phyloP scores from a whole-genome alignment of 257 asterid species.

The Solanum sparsipilum region DNA sequence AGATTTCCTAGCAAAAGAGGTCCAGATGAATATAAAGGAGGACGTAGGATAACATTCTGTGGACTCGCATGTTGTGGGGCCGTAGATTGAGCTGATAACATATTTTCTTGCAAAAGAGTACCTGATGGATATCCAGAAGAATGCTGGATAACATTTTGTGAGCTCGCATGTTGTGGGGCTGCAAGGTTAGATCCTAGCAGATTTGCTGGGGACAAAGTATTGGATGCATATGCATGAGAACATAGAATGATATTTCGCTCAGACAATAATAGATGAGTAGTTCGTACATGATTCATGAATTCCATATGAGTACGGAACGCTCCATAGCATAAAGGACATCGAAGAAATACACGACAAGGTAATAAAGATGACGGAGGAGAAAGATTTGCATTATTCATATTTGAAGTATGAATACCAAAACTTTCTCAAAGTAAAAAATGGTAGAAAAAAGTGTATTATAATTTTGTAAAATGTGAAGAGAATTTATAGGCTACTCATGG shows the following conservation, averaged over 20 bases:
- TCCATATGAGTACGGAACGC: background rate
- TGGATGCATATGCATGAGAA: background rate
- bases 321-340: background rate
- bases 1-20: background rate
- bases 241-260: background rate
- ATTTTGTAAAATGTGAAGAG: background rate
- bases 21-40: background rate
- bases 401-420: background rate
- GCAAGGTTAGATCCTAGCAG: background rate
- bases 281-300: background rate
- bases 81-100: background rate
- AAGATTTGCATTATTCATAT: background rate
- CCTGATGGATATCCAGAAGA: background rate
- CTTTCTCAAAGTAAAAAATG: background rate
- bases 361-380: background rate
- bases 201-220: background rate
- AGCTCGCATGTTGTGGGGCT: background rate
- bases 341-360: background rate
- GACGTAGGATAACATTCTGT: background rate
- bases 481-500: background rate
- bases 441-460: background rate
- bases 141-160: background rate
- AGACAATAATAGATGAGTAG: background rate
- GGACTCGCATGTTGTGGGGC: background rate
- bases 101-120: background rate